A percentile compares a stretch with the other conserved stretches of the same genome.
These are phyloP conservation scores for Silene uniflora DNA, from an alignment of 148 eudicot species.

Conservation along the genomic window DNA sequence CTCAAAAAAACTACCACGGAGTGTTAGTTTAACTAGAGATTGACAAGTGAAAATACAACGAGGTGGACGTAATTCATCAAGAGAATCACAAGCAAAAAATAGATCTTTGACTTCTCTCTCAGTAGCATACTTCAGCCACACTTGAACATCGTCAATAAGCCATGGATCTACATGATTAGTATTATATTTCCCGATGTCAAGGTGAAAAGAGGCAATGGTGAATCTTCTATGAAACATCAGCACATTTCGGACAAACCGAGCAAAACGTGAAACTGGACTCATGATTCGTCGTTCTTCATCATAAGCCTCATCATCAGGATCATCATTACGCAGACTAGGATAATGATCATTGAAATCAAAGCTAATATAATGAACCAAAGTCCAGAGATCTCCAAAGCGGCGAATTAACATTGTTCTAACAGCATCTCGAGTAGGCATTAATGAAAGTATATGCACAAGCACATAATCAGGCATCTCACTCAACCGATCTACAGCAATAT, in stretches of 20 bases:
- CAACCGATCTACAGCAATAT: too few relatives aligned
- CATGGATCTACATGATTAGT: not conserved
- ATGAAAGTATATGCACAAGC: constrained; percentile 4
- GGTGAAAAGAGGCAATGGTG: not conserved
- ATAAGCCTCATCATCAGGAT: not conserved
- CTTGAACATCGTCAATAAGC: not conserved
- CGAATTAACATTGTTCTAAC: constrained; percentile 5
- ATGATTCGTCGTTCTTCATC: not conserved
- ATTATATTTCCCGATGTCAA: not conserved
- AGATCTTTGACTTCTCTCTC: not conserved
- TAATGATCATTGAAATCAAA: not conserved
- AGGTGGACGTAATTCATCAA: not conserved
- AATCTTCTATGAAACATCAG: not conserved
- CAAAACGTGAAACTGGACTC: not conserved
- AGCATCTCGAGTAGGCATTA: constrained; percentile 2
- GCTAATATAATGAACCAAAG: not conserved
- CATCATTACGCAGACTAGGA: not conserved
- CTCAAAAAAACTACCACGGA: not conserved
- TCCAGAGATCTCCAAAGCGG: constrained; percentile 13
- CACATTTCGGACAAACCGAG: not conserved
- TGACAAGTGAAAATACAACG: not conserved
- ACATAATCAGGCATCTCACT: too few relatives aligned
- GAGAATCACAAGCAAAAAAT: not conserved
- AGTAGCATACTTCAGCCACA: not conserved
- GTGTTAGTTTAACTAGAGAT: not conserved